phyloP scores from a whole-genome alignment of 345 rosid species.

The Eucalyptus marginata region DNA sequence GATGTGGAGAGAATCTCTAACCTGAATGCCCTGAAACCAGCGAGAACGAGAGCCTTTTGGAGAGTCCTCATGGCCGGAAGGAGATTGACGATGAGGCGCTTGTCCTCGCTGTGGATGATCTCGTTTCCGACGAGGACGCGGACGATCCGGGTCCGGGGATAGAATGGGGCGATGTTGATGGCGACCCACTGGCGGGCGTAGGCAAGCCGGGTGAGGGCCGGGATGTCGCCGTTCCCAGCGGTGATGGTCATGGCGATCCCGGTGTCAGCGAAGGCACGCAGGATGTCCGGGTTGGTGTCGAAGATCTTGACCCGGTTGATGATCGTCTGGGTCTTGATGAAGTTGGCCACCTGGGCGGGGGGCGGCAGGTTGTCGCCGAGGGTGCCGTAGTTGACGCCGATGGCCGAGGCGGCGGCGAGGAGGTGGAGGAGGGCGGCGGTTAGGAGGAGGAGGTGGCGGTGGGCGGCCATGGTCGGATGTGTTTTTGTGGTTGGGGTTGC shows the following conservation, averaged over 20 bases:
- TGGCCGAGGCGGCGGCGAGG: conserved; percentile 18
- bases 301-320: conserved; percentile 66
- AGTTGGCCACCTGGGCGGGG: conserved; percentile 59
- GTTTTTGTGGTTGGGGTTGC: background rate
- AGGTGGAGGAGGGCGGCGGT: conserved; percentile 14
- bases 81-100: conserved; percentile 30
- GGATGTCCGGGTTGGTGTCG: conserved; percentile 49
- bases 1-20: background rate
- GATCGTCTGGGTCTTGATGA: conserved; percentile 40
- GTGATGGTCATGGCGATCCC: conserved; percentile 44
- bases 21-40: conserved; percentile 61
- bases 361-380: conserved; percentile 67
- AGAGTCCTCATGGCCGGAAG: conserved; percentile 61
- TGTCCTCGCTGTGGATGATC: conserved; percentile 27
- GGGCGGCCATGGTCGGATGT: background rate
- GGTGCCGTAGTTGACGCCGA: conserved; percentile 86
- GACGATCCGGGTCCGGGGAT: conserved; percentile 60
- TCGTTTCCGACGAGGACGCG: conserved; percentile 68
- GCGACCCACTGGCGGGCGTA: conserved; percentile 53
- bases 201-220: conserved; percentile 19
- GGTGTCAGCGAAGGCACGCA: conserved; percentile 62
- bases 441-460: conserved; percentile 16
- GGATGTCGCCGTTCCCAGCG: conserved; percentile 46
- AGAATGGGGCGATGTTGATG: conserved; percentile 37
- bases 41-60: conserved; percentile 35